Evolutionary conservation across 495 filamentous ascomycete species (phyloP), one percentile per base, ranked within the genome.

Genomic region (Trichoderma erinaceum): DNA sequence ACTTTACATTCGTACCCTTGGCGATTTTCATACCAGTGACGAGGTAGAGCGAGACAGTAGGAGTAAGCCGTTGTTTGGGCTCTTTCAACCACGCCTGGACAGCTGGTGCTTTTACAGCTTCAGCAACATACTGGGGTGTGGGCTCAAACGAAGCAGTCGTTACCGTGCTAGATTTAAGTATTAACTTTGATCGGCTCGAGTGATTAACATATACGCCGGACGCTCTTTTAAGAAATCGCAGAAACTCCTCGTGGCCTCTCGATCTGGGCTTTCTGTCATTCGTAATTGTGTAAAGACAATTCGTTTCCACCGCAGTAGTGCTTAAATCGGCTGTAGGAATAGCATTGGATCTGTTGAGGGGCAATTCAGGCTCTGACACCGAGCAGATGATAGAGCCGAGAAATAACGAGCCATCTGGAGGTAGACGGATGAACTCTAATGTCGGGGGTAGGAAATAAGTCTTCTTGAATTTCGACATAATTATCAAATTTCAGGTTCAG

Each of bases 371-470:
- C n/a, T n/a, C n/a, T n/a, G 73, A 75, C 68, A 74, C 72, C 43
- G 75, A 77, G 65, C 71, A 73, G 25, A 77, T 73, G 67, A 77
- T 77, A 70, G 75, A 76, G 13, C 75, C 75, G 46, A 77, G 74
- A 71, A 66, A 75, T 66, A 77, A 68, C 48, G 75, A 73, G 16
- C 75, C 75, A 1, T 46, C 56, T 70, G 74, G 74, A 46, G 74
- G 75, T 68, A 71, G 75, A 69, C 65, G 64, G 25, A 77, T 73
- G 70, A 76, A 77, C 69, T 76, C 74, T 25, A 74, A 77, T 29
- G 73, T 75, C 41, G 74, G 73, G 70, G 66, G 50, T 10, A 66
- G 41, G 10, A 66, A 66, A 29, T 66, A 66, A 6, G 65, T 73
- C 70, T 61, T 61, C 27, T 3, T 61, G n/a, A 61, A 61, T 1